Evolutionary conservation across 768 basidiomycete species (phyloP).

Genomic region (Cyathus striatus): DNA sequence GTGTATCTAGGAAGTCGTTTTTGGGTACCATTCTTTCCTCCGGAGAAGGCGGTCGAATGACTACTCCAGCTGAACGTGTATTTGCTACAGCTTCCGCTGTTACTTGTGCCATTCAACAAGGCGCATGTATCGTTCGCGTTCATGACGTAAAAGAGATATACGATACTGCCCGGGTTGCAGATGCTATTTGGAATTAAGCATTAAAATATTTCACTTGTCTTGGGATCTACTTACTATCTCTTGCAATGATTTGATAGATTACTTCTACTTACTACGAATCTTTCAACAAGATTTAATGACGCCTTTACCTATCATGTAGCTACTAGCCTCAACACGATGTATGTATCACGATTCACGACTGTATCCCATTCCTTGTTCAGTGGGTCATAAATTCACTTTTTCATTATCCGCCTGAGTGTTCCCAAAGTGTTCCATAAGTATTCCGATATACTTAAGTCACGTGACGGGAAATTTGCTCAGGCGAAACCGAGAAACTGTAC

Average conservation of each 20-base stretch:
- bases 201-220: not conserved
- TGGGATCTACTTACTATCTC: too few species aligned
- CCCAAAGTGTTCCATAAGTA: too few species aligned
- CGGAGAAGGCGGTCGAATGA: constrained; percentile 45
- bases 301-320: too few species aligned
- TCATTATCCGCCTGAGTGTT: too few species aligned
- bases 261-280: too few species aligned
- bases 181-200: constrained; percentile 44
- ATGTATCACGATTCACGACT: too few species aligned
- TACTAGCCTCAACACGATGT: too few species aligned
- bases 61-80: constrained; percentile 58
- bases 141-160: constrained; percentile 73
- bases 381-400: too few species aligned
- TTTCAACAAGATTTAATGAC: too few species aligned
- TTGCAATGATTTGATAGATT: too few species aligned
- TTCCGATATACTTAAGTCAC: too few species aligned
- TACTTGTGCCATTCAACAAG: constrained; percentile 69
- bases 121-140: constrained; percentile 69
- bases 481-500: constrained; percentile 30
- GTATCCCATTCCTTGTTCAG: too few species aligned
- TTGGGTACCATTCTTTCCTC: constrained; percentile 60
- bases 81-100: constrained; percentile 81
- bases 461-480: not conserved
- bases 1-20: constrained; percentile 82
- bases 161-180: constrained; percentile 68